These are phyloP conservation scores for Aurinia saxatilis DNA, from an alignment of 345 rosid species.

Conservation along the genomic window DNA sequence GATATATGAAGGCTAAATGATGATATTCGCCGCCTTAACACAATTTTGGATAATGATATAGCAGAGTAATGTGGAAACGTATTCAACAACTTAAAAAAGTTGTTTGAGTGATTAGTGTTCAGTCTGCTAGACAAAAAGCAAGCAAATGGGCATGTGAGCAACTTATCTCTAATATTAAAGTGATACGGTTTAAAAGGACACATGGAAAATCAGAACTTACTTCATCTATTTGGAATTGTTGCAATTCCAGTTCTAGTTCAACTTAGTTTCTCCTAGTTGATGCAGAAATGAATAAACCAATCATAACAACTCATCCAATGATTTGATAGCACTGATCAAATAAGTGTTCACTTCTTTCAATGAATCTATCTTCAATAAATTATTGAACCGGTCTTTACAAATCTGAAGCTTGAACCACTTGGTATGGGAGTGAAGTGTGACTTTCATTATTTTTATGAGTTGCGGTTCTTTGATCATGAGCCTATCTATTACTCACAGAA, in stretches of 20 bases:
- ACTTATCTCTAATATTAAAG: no score
- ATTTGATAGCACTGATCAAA: no score
- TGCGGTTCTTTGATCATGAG: slow-evolving; percentile 86
- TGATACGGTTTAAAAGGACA: no score
- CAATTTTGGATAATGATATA: background rate
- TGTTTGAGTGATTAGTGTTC: background rate
- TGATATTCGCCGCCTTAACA: no score
- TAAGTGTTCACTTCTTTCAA: no score
- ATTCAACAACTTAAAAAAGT: background rate
- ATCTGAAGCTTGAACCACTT: slow-evolving; percentile 32
- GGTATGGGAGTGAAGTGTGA: slow-evolving; percentile 68
- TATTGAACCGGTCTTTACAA: no score
- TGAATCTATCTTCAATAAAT: no score
- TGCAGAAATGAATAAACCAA: slow-evolving; percentile 26
- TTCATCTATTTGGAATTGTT: background rate
- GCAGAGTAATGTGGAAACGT: background rate
- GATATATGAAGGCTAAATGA: background rate
- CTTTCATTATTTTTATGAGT: slow-evolving; percentile 83
- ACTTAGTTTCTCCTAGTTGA: no score
- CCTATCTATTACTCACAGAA: slow-evolving; percentile 64
- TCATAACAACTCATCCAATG: slow-evolving; percentile 10
- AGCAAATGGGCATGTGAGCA: slow-evolving; percentile 14
- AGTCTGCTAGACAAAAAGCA: slow-evolving; percentile 10
- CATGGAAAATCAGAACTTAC: slow-evolving; percentile 8
- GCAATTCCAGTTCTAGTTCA: slow-evolving; percentile 1